Conservation (phyloP, 2,329 filamentous ascomycete species). For the Aurifilum marmelostoma region DNA sequence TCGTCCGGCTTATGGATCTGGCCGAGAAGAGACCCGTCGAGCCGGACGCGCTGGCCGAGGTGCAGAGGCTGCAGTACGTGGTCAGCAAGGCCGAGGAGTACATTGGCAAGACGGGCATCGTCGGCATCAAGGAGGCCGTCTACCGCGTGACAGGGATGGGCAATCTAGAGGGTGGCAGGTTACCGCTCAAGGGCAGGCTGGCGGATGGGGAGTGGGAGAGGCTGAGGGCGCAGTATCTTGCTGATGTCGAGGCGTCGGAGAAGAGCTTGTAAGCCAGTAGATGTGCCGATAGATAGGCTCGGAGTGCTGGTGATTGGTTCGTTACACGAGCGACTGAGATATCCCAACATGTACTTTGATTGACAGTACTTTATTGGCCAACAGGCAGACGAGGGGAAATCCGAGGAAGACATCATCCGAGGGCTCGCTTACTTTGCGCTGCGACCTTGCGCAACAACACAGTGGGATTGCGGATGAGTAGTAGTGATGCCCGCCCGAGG, state of each 20-base stretch:
- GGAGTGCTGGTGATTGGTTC: background rate
- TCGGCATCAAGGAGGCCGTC: slow-evolving; percentile 68
- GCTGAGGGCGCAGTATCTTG: slow-evolving; percentile 43
- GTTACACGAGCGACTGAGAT: background rate
- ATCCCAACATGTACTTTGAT: background rate
- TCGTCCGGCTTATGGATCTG: slow-evolving; percentile 60
- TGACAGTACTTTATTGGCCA: background rate
- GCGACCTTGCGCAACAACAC: background rate
- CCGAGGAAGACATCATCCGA: background rate
- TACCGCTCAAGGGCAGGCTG: slow-evolving; percentile 61
- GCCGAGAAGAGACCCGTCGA: slow-evolving; percentile 37
- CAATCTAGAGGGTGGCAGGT: slow-evolving; percentile 58
- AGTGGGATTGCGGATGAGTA: no score
- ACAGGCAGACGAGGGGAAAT: background rate
- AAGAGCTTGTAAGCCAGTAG: slow-evolving; percentile 16
- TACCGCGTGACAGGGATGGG: slow-evolving; percentile 60
- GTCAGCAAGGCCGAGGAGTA: slow-evolving; percentile 65
- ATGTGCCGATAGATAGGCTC: background rate
- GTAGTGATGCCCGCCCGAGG: background rate
- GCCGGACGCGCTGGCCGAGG: slow-evolving; percentile 49
- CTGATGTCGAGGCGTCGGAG: slow-evolving; percentile 37
- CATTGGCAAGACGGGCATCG: slow-evolving; percentile 62
- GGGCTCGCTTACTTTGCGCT: background rate
- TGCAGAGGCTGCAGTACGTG: slow-evolving; percentile 61
- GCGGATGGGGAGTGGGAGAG: slow-evolving; percentile 59